These are phyloP conservation scores for Poa annua DNA, from an alignment of 176 grass and related monocot species.

Conservation along the genomic window DNA sequence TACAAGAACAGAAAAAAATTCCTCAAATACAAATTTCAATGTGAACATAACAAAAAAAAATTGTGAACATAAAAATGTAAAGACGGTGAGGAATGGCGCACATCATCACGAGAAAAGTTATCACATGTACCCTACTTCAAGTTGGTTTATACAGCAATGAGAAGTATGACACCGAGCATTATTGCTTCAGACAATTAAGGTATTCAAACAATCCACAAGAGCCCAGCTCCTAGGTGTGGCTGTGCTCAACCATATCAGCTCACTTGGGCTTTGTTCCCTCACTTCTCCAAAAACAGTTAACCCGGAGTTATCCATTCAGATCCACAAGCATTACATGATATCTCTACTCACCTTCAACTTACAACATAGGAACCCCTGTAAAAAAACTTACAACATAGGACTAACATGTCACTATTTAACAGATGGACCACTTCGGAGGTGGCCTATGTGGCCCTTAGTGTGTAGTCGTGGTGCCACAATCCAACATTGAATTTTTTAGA, in stretches of 20 bases:
- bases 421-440: constrained; percentile 17
- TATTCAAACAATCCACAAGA: background rate
- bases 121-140: constrained; percentile 2
- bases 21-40: background rate
- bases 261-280: background rate
- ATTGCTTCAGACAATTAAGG: background rate
- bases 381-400: background rate
- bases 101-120: background rate
- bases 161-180: constrained; percentile 15
- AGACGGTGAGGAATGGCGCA: background rate
- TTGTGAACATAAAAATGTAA: constrained; percentile 15
- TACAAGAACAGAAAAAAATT: constrained; percentile 30
- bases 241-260: background rate
- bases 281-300: background rate
- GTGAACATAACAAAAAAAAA: background rate
- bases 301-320: background rate
- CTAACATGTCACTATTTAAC: background rate
- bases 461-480: background rate
- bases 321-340: constrained; percentile 24
- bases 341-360: background rate
- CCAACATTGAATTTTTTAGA: background rate
- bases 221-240: background rate
- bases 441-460: background rate
- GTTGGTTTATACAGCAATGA: constrained; percentile 5
- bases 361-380: background rate